Evolutionary conservation across 305 asterid species (phyloP), one percentile per base, ranked within the genome.

Genomic region (Rubia tinctorum): DNA sequence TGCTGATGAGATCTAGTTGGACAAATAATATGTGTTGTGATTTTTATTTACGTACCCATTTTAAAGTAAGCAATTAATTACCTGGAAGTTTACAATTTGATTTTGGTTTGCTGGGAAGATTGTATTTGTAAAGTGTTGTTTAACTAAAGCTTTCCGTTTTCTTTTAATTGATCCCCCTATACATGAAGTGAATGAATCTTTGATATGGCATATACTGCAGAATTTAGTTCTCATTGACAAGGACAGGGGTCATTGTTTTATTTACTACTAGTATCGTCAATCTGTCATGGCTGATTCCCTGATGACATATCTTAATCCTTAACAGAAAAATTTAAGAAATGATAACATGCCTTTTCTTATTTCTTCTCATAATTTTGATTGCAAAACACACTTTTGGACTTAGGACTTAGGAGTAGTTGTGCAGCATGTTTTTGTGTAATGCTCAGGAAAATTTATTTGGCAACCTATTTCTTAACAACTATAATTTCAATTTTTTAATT

Each of bases 381-480:
- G 8, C 20, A 23, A 13, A 55, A 17, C 14, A 7, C 30, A 12
- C 11, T n/a, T n/a, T n/a, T n/a, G n/a, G n/a, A n/a, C n/a, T n/a
- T n/a, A n/a, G n/a, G 37, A 30, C 37, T 30, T 30, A 30, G 37
- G 37, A 53, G 71, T 69, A 58, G 74, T 69, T 75, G 72, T 64
- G 25, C 49, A 30, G n/a, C 22, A 65, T 6, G 51, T 56, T 55
- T 43, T 12, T 6, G 67, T 43, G 58, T 18, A 60, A 10, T 23
- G 2, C 39, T 20, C 5, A 17, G 56, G 22, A 25, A 30, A 12
- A 45, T 37, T 37, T 62, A 59, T 64, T 47, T 40, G 6, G 71
- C 42, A 49, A 61, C 79, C 72, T 63, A 76, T 44, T 34, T 25
- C 71, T 25, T 65, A 64, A 56, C 75, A 56, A 15, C 75, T 68